phyloP scores from a whole-genome alignment of 352 stramenopile species.

The Phytophthora capsici region DNA sequence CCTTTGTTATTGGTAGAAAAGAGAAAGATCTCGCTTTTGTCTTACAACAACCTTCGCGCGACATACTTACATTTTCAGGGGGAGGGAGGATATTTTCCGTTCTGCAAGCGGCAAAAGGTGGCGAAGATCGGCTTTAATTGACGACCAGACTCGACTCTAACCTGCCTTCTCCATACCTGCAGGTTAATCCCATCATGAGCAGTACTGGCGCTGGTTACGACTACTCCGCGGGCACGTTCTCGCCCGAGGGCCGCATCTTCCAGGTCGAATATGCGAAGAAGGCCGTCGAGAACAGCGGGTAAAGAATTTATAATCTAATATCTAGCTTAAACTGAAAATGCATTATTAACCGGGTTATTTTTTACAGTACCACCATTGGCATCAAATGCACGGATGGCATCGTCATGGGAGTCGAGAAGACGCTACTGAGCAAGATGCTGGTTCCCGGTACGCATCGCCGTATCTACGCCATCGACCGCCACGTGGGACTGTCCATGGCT shows the following conservation, averaged over 20 bases:
- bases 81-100: constrained; percentile 35
- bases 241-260: constrained; percentile 98
- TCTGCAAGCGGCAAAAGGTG: constrained; percentile 28
- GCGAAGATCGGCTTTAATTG: constrained; percentile 19
- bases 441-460: constrained; percentile 89
- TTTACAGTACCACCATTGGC: constrained; percentile 94
- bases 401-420: constrained; percentile 98
- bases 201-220: constrained; percentile 89
- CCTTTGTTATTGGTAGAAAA: constrained; percentile 4
- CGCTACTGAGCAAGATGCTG: constrained; percentile 93
- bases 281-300: constrained; percentile 97
- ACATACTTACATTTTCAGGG: constrained; percentile 7
- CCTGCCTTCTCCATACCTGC: background rate
- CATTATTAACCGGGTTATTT: too few species aligned
- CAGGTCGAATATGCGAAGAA: constrained; percentile 99
- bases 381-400: constrained; percentile 98
- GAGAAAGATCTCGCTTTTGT: constrained; percentile 11
- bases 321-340: background rate
- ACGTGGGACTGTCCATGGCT: constrained; percentile 94
- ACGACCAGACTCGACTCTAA: background rate
- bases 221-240: constrained; percentile 95
- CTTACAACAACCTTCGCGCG: constrained; percentile 22
- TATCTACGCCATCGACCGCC: constrained; percentile 91
- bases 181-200: constrained; percentile 60
- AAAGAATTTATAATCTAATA: constrained; percentile 2